A percentile compares a stretch with the other conserved stretches of the same genome.
Evolutionary conservation across 805 yeast species (phyloP).

Genomic region (Hanseniaspora hatyaiensis): DNA sequence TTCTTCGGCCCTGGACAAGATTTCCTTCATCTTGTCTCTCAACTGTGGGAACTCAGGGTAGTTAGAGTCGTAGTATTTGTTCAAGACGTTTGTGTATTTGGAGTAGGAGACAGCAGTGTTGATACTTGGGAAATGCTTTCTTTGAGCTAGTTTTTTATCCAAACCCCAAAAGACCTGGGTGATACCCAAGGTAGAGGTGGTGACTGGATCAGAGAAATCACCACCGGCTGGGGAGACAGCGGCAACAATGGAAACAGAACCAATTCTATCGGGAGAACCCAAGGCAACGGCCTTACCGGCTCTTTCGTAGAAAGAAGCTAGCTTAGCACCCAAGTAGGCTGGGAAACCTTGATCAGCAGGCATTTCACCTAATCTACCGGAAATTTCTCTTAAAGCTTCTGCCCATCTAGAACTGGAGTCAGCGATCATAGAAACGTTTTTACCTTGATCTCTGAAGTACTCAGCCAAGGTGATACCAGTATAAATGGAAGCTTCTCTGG

Average conservation of each 20-base stretch:
- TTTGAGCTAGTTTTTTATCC: slow-evolving; percentile 96
- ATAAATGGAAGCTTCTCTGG: slow-evolving; percentile 98
- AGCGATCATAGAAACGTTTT: slow-evolving; percentile 97
- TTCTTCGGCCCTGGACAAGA: slow-evolving; percentile 93
- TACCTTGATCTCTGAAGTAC: slow-evolving; percentile 99
- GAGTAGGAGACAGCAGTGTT: slow-evolving; percentile 94
- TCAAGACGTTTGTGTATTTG: slow-evolving; percentile 80
- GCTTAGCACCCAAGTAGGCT: slow-evolving; percentile 95
- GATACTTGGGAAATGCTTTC: slow-evolving; percentile 98
- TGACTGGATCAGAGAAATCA: slow-evolving; percentile 99
- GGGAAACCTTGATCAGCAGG: slow-evolving; percentile 99
- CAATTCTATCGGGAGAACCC: slow-evolving; percentile 92
- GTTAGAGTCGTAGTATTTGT: slow-evolving; percentile 70
- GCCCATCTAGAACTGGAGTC: slow-evolving; percentile 99
- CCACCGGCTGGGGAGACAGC: slow-evolving; percentile 99
- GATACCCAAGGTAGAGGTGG: slow-evolving; percentile 95
- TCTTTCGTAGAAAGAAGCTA: slow-evolving; percentile 98
- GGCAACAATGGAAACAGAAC: slow-evolving; percentile 98
- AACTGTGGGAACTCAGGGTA: slow-evolving; percentile 84
- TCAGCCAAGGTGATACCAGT: slow-evolving; percentile 98
- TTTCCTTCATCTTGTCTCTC: slow-evolving; percentile 88
- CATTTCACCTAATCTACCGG: slow-evolving; percentile 99
- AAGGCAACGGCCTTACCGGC: slow-evolving; percentile 94
- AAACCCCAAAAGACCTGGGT: slow-evolving; percentile 99
- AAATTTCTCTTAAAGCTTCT: slow-evolving; percentile 97